phyloP scores from a whole-genome alignment of 768 basidiomycete genomes.

The Agrocybe pediades region DNA sequence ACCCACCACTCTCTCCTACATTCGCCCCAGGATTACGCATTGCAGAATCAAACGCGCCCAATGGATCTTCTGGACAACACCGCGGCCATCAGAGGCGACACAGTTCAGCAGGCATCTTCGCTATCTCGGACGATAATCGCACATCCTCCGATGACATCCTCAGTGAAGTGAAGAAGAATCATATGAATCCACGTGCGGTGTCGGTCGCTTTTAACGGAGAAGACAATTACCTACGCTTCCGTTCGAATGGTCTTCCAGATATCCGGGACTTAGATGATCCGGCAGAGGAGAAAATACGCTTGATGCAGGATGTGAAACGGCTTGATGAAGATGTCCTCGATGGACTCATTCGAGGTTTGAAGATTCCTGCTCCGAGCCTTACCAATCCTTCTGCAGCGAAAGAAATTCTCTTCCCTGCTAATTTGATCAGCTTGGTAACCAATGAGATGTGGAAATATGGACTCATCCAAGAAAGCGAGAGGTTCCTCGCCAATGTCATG shows the following conservation, averaged over 20 bases:
- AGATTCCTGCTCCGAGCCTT: slow-evolving; percentile 88
- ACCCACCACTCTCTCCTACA: slow-evolving; percentile 81
- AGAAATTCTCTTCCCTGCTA: slow-evolving; percentile 98
- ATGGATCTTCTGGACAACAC: slow-evolving; percentile 31
- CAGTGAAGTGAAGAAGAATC: slow-evolving; percentile 70
- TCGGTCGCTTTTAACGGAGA: slow-evolving; percentile 88
- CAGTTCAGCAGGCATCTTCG: slow-evolving; percentile 82
- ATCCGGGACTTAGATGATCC: slow-evolving; percentile 83
- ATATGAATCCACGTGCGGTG: slow-evolving; percentile 80
- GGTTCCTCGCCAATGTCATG: slow-evolving; percentile 99
- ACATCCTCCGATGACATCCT: slow-evolving; percentile 80
- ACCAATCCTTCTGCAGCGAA: slow-evolving; percentile 93
- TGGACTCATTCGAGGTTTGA: slow-evolving; percentile 87
- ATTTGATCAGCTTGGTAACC: slow-evolving; percentile 95
- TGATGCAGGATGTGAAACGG: slow-evolving; percentile 88
- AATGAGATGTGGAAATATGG: slow-evolving; percentile 99
- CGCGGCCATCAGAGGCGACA: slow-evolving; percentile 81
- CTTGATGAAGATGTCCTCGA: slow-evolving; percentile 93
- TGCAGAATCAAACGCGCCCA: slow-evolving; percentile 47
- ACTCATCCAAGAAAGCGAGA: slow-evolving; percentile 93
- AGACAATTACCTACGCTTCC: slow-evolving; percentile 68
- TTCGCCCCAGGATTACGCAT: slow-evolving; percentile 79
- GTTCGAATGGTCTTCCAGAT: slow-evolving; percentile 66
- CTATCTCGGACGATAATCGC: slow-evolving; percentile 62
- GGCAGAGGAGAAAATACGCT: slow-evolving; percentile 91